Evolutionary conservation across 208 protist genomes (phyloP).

Genomic region (Leptomonas pyrrhocoris): DNA sequence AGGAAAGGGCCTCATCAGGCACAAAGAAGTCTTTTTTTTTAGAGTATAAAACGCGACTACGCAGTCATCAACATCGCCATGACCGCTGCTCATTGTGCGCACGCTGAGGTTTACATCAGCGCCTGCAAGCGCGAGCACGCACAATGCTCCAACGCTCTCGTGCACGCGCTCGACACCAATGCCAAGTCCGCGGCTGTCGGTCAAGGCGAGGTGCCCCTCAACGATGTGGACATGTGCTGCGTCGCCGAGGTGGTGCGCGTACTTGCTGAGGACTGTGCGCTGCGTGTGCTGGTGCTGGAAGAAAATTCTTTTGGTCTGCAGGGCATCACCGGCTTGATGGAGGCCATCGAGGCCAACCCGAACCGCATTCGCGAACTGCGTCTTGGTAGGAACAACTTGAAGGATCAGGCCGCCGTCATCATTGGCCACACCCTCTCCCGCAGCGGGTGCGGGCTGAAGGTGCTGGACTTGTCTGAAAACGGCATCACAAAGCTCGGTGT

Average conservation of each 20-base stretch:
- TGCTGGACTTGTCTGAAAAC: conserved; percentile 90
- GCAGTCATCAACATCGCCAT: background rate
- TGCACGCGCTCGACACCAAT: conserved; percentile 74
- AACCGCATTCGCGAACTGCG: conserved; percentile 81
- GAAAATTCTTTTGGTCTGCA: conserved; percentile 82
- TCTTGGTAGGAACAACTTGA: conserved; percentile 84
- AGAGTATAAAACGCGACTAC: background rate
- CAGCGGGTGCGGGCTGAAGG: conserved; percentile 79
- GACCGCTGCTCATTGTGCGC: conserved; percentile 26
- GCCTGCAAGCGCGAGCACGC: conserved; percentile 73
- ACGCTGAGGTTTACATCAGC: conserved; percentile 60
- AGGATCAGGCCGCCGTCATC: conserved; percentile 79
- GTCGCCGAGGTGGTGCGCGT: conserved; percentile 71
- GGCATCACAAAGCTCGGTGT: conserved; percentile 83
- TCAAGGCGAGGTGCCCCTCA: conserved; percentile 59
- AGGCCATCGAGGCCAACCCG: conserved; percentile 82
- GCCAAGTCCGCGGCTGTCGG: conserved; percentile 49
- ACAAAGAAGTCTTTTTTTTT: background rate
- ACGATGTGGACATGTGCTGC: conserved; percentile 75
- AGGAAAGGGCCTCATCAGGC: too few relatives aligned
- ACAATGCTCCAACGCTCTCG: conserved; percentile 64
- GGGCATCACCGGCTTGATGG: conserved; percentile 78
- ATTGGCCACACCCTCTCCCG: conserved; percentile 80
- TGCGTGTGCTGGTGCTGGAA: conserved; percentile 81
- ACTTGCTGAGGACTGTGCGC: conserved; percentile 38